Percentiles rank a stretch among this genome's conserved stretches.
phyloP scores from a whole-genome alignment of 1,284 basidiomycete genomes.

The Hemileia vastatrix region DNA sequence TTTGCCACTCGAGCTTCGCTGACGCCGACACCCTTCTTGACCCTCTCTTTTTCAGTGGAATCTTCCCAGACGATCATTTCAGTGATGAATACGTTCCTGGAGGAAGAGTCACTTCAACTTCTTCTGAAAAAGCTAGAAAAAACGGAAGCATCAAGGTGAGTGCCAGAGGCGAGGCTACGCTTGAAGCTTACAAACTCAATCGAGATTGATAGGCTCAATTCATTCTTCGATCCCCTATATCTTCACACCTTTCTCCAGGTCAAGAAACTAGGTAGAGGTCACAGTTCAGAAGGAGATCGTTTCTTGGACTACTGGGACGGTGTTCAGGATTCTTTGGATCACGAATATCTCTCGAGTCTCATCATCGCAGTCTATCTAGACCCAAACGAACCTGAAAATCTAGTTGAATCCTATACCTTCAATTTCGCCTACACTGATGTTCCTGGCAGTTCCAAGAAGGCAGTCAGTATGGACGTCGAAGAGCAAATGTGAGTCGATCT shows the following conservation, averaged over 20 bases:
- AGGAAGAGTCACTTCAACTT: neutral
- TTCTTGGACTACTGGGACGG: neutral
- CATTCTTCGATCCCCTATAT: no score
- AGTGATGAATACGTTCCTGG: neutral
- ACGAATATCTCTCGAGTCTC: neutral
- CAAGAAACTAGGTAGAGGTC: neutral
- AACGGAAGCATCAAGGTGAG: neutral
- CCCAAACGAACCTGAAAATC: neutral
- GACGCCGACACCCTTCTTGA: neutral
- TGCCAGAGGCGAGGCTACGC: no score
- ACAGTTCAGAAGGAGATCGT: neutral
- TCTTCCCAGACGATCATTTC: neutral
- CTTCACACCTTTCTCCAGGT: neutral
- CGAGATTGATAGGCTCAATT: no score
- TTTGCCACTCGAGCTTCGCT: neutral
- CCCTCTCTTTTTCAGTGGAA: neutral
- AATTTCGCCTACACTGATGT: neutral
- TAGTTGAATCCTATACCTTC: neutral
- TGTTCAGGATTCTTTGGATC: neutral
- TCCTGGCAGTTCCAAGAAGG: neutral
- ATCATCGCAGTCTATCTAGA: neutral
- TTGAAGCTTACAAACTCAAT: no score
- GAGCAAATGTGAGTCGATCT: neutral
- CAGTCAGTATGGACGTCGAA: neutral
- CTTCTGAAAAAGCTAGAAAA: neutral